Evolutionary conservation across 495 filamentous ascomycete genomes (phyloP).

Genomic region (Sabuloglossum arenarium): DNA sequence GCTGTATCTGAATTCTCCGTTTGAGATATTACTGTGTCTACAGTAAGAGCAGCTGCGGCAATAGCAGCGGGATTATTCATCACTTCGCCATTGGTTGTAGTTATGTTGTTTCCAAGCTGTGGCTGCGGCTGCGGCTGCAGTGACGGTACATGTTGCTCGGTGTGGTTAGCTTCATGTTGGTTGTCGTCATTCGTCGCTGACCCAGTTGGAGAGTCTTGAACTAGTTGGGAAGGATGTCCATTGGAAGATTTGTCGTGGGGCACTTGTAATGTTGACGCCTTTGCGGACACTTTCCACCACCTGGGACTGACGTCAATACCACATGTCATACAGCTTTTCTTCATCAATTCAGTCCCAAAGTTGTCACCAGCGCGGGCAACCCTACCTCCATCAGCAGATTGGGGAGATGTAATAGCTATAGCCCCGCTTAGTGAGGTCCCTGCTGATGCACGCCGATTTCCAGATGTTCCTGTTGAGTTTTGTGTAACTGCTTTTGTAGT

Average conservation of each 20-base stretch:
- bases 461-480: slow-evolving; percentile 7
- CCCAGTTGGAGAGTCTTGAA: neutral
- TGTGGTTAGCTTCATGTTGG: neutral
- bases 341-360: slow-evolving; percentile 1
- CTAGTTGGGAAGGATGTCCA: neutral
- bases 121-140: neutral
- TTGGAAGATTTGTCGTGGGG: neutral
- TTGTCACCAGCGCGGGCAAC: neutral
- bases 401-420: neutral
- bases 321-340: slow-evolving; percentile 25
- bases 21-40: neutral
- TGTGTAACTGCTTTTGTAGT: slow-evolving; percentile 21
- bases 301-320: slow-evolving; percentile 36
- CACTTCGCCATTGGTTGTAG: neutral
- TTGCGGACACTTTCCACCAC: slow-evolving; percentile 26
- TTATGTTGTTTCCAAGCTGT: neutral
- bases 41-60: slow-evolving; percentile 1
- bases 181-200: neutral
- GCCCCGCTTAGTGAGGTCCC: neutral
- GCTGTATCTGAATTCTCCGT: neutral
- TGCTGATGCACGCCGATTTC: slow-evolving; percentile 22
- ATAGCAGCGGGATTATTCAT: neutral
- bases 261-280: neutral
- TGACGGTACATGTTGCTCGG: neutral
- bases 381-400: slow-evolving; percentile 12